Conservation (phyloP, 148 eudicot genomes). For the Gaultheria prostrata region DNA sequence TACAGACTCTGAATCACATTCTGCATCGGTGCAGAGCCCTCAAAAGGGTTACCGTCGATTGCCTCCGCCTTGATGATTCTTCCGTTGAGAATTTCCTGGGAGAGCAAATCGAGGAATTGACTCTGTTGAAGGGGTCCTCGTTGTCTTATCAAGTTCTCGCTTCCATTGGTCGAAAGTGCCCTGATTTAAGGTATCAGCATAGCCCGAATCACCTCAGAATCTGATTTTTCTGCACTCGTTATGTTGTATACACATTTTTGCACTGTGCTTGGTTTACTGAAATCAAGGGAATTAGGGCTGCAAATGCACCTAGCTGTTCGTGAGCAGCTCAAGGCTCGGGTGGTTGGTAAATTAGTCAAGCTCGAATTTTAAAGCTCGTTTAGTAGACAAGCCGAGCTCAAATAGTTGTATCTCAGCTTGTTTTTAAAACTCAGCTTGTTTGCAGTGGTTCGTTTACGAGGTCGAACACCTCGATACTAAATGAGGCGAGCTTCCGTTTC, state of each 20-base stretch:
- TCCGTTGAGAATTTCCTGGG: slow-evolving; percentile 28
- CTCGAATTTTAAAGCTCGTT: too few species aligned
- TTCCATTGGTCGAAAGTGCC: slow-evolving; percentile 36
- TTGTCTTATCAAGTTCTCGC: slow-evolving; percentile 30
- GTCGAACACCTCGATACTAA: too few species aligned
- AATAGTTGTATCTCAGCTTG: too few species aligned
- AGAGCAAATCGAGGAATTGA: slow-evolving; percentile 36
- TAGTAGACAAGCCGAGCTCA: too few species aligned
- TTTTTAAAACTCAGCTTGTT: too few species aligned
- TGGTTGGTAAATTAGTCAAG: too few species aligned
- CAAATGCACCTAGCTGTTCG: too few species aligned
- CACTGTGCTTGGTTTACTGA: neutral
- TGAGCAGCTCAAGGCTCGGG: too few species aligned
- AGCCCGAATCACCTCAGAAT: neutral
- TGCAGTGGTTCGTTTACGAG: too few species aligned
- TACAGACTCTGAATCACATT: slow-evolving; percentile 24
- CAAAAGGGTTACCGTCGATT: slow-evolving; percentile 36
- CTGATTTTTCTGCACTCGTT: neutral
- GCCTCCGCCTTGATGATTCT: slow-evolving; percentile 35
- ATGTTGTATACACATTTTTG: neutral
- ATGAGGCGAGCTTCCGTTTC: too few species aligned
- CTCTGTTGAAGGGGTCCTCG: slow-evolving; percentile 37
- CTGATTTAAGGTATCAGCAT: slow-evolving; percentile 44
- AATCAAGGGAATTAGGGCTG: neutral
- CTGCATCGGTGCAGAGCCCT: slow-evolving; percentile 19